Base-by-base conservation (phyloP, 202 grass and related monocot species). In the Musa balbisiana region DNA sequence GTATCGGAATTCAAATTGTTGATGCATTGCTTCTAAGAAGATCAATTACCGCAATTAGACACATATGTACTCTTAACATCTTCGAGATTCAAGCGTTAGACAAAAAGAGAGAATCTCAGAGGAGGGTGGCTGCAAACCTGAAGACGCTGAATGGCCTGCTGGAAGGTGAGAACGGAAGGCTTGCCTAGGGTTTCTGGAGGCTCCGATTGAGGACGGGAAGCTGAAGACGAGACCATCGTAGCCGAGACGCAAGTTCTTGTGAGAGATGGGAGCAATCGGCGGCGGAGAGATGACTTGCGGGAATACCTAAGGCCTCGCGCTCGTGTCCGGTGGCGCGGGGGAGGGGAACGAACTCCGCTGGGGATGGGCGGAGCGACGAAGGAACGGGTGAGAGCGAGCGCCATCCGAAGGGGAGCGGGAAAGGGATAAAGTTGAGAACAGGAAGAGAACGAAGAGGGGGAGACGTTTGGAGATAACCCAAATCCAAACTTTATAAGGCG, bases 131-230 rank as follows among this genome's bases (percentile, higher is more conserved):
- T 10, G 23, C 52, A 21, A 62, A 93, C 90, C 87, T 97, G 93
- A 65, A 97, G 93, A n/a, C 90, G 86, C 79, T 97, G 93, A 72
- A 97, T 91, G 59, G 90, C 93, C 85, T 97, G 93, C 78, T 93
- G 93, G 77, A 97, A 93, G 20, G 93, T 97, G n/a, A 97, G 84
- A 14, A 81, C 84, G 50, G 82, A 80, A 80, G 85, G 53, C 52
- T 79, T 73, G 16, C 10, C 52, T 52, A 59, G 22, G 20, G 27
- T 19, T 10, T 71, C 69, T 17, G 78, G 62, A 14, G 70, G 10
- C 27, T 72, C 13, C 6, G 76, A 51, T 25, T 55, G 55, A 22
- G 78, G 69, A 19, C 65, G 55, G 20, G 85, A 83, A 50, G 81
- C 71, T 25, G 76, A 16, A 22, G 82, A 50, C n/a, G 71, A 73